Percentiles rank a stretch among this genome's conserved stretches.
phyloP scores from a whole-genome alignment of 169 alveolate species.

The Plasmodium yoelii region DNA sequence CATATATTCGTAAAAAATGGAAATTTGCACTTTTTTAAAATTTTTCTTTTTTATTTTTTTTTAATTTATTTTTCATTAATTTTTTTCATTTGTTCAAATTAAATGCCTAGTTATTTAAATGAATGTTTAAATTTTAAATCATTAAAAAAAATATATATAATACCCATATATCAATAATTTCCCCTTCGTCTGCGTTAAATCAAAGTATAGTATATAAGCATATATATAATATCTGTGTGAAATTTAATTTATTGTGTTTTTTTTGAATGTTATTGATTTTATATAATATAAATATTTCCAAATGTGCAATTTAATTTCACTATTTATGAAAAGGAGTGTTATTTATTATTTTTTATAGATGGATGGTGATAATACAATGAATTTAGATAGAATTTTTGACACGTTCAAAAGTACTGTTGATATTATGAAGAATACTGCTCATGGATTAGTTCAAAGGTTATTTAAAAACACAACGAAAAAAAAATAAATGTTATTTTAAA shows the following conservation, averaged over 20 bases:
- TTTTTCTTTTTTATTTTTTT: background rate
- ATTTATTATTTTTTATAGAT: conserved; percentile 22
- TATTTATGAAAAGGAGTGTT: background rate
- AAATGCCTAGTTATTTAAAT: background rate
- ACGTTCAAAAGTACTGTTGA: conserved; percentile 42
- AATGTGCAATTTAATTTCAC: background rate
- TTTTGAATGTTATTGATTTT: background rate
- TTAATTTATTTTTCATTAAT: background rate
- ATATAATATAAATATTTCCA: background rate
- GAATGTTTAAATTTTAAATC: background rate
- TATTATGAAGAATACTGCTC: conserved; percentile 44
- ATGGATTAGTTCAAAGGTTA: conserved; percentile 58
- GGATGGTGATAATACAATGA: conserved; percentile 32
- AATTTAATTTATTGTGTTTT: background rate
- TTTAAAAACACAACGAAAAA: background rate
- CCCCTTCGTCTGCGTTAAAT: too few species aligned
- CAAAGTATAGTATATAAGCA: too few species aligned
- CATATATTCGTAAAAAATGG: too few species aligned
- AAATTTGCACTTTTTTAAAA: too few species aligned
- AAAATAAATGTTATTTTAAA: background rate
- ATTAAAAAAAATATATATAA: background rate
- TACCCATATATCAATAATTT: background rate
- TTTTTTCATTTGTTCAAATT: background rate
- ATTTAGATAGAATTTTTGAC: conserved; percentile 45
- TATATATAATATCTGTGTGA: too few species aligned